These are phyloP conservation scores for Panellus pusillus DNA, from an alignment of 768 basidiomycete genomes.

Conservation along the genomic window DNA sequence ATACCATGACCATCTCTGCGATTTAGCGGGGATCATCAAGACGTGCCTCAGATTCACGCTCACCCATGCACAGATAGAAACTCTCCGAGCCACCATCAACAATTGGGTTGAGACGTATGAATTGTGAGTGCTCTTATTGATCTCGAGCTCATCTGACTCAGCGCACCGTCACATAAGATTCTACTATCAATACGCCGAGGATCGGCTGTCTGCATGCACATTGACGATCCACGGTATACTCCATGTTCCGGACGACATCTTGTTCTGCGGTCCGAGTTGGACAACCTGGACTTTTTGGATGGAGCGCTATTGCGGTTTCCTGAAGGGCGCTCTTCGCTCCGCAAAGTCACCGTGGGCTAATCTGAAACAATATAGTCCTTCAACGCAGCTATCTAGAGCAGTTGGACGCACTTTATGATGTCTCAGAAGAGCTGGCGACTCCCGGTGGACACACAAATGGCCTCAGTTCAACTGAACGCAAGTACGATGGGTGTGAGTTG, in stretches of 20 bases:
- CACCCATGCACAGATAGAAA: slow-evolving; percentile 25
- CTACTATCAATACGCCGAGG: slow-evolving; percentile 33
- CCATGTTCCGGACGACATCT: slow-evolving; percentile 25
- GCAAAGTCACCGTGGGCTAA: slow-evolving; percentile 20
- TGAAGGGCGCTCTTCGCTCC: slow-evolving; percentile 18
- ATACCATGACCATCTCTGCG: slow-evolving; percentile 39
- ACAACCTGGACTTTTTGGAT: slow-evolving; percentile 27
- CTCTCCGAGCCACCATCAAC: slow-evolving; percentile 27
- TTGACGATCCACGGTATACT: slow-evolving; percentile 25
- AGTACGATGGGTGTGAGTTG: slow-evolving; percentile 5
- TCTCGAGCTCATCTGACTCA: neutral
- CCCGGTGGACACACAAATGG: neutral
- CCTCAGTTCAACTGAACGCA: neutral
- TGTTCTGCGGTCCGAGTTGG: slow-evolving; percentile 24
- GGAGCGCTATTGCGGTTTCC: slow-evolving; percentile 27
- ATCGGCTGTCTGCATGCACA: slow-evolving; percentile 20
- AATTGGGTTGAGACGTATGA: slow-evolving; percentile 41
- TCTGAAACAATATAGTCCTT: slow-evolving; percentile 8
- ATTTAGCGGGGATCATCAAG: slow-evolving; percentile 37
- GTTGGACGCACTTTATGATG: slow-evolving; percentile 25
- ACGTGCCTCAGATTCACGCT: slow-evolving; percentile 34
- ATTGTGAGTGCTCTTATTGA: slow-evolving; percentile 20
- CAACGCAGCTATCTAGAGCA: slow-evolving; percentile 28
- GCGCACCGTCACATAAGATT: neutral
- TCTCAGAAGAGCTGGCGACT: slow-evolving; percentile 19